Evolutionary conservation across 129 eudicot genomes (phyloP), one percentile per base, ranked within the genome.

Genomic region (Pseudognaphalium luteoalbum): DNA sequence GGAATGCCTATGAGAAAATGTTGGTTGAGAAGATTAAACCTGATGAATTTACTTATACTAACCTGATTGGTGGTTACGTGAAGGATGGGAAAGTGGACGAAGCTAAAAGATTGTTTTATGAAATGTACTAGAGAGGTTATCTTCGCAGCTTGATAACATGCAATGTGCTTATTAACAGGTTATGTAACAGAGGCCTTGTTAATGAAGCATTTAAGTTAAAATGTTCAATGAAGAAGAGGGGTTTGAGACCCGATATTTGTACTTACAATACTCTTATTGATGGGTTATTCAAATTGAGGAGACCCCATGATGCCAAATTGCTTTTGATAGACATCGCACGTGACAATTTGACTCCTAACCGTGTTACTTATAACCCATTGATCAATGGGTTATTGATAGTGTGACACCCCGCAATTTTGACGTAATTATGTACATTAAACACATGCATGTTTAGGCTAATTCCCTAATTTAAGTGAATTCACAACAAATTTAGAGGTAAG

Each of bases 151-250:
- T 83, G 78, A 78, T 91, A 63, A 87, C 97, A 7, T 86, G 84
- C 63, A 88, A 91, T 82, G 91, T 88, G 70, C 78, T 86, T 68
- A 84, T 91, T 35, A 73, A 56, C 15, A 90, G 97, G 68, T 81
- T 91, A 79, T 91, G 95, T 51, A 80, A 73, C 41, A 44, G 60
- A 16, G 85, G 93, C 7, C 78, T 75, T 44, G 71, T 88, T 65
- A 86, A 88, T 73, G 97, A 91, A 78, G 94, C 92, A 0, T 74
- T 91, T 75, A 79, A 82, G 78, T 66, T 88, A 69, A 91, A 91
- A 82, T 77, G 76, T 39, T 32, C 80, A 28, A 88, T 91, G 91
- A 32, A 32, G 52, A 71, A 56, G 39, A 87, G 79, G 73, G 94
- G 92, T 35, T 80, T 91, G 76, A 74, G 64, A 37, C 86, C 94